Evolutionary conservation across 2,329 filamentous ascomycete species (phyloP), one percentile per base, ranked within the genome.

Genomic region (Fusarium sp.): DNA sequence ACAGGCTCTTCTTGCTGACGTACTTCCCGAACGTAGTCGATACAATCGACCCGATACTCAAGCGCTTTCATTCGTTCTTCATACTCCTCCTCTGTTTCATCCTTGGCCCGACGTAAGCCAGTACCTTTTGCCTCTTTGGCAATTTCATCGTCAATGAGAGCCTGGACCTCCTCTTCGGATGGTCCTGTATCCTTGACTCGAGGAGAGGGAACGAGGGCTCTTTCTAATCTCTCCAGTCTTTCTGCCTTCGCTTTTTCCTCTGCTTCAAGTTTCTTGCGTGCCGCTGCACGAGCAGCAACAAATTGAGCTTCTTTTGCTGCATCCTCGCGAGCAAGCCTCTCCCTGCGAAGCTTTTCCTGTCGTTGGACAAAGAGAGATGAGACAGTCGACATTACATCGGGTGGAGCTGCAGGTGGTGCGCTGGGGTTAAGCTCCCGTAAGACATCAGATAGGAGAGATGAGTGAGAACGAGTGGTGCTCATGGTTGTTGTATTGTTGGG

Each of bases 311-410:
- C 66, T 10, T n/a, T 30, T 13, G 18, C 34, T 30, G 33, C 67
- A 4, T 46, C 34, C n/a, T 37, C 15, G 5, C 41, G 40, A 18
- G 46, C 57, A 18, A 40, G 28, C 9, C 7, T 26, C 12, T 59
- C 53, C 18, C 23, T 20, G 8, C 31, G 50, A 15, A 59, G 45
- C 15, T 20, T 31, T 11, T 44, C 31, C 12, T 31, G 31, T 20
- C 62, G 62, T 8, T 18, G 30, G 26, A 23, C 26, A 40, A 70
- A 70, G 33, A 69, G 37, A 10, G 37, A 34, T 11, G 53, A 52
- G 45, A 64, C 66, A 5, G 50, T 60, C 9, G 66, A 67, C 12
- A 67, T 38, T 13, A 70, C 18, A 20, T 70, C 53, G 8, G 23
- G 62, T 8, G 67, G 66, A 12, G 64, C 59, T 26, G 40, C 44